Evolutionary conservation across 192 early-diverging fungal genomes (phyloP), one percentile per base, ranked within the genome.

Genomic region (Backusella liffmaniae): DNA sequence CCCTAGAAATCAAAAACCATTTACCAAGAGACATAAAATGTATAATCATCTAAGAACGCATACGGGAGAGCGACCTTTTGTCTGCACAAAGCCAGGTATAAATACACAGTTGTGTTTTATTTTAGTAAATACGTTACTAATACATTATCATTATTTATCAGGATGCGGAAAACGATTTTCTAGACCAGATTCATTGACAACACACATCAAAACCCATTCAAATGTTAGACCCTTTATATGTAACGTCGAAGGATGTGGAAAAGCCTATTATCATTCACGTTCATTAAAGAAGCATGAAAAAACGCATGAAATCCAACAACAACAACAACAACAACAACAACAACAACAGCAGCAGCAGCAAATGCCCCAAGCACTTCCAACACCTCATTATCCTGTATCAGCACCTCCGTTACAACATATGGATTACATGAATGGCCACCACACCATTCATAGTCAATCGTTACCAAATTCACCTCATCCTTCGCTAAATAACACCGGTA

Each of bases 1-100:
- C 70, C 81, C 80, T 26, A 77, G 84, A 15, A 83, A 83, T 73
- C 81, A 87, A 72, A 87, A 87, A 73, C 89, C 92, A 29, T 93
- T 93, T 85, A 81, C 89, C 72, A 89, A 91, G 76, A 85, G 90
- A 32, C 90, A 91, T 65, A 91, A 93, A 67, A 84, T 93, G 73
- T 88, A 87, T 46, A 91, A 91, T 68, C 92, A 94, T 71, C 83
- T 91, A 72, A 84, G 92, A 6, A 92, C 88, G 0, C 91, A 94
- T 72, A 94, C 91, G 3, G 92, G 92, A 39, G 92, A 94, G 72
- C 85, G 88, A 65, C 93, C 93, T 3, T 92, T 91, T 83, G 82
- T 85, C 36, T 94, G 93, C 67, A 78, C 79, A 15, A 84, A 86
- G 1, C 79, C 84, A 4, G 74, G 78, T 79, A 35, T 23, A 35